A percentile compares a stretch with the other conserved stretches of the same genome.
These are phyloP conservation scores for Acer campestre DNA, from an alignment of 345 rosid species.

Conservation along the genomic window DNA sequence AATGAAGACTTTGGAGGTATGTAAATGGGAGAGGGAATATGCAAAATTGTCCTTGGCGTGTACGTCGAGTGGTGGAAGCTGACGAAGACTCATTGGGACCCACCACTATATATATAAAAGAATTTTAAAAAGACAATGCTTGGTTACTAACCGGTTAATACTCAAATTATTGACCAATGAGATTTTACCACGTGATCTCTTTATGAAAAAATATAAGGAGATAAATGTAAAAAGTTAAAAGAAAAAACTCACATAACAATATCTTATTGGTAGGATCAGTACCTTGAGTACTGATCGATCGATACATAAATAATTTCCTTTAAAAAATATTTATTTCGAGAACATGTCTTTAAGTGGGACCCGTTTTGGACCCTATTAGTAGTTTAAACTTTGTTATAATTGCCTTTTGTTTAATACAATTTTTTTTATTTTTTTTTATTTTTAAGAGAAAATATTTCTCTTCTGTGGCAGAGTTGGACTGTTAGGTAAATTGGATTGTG, in stretches of 20 bases:
- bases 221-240: too few relatives aligned
- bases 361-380: neutral
- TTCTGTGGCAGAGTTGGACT: neutral
- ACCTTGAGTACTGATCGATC: too few relatives aligned
- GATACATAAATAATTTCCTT: too few relatives aligned
- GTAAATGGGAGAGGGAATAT: constrained; percentile 22
- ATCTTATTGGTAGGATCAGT: too few relatives aligned
- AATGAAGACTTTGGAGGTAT: constrained; percentile 19
- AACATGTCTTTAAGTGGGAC: neutral
- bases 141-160: too few relatives aligned
- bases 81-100: constrained; percentile 4
- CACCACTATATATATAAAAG: neutral
- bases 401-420: neutral
- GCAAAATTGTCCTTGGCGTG: constrained; percentile 49
- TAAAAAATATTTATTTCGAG: too few relatives aligned
- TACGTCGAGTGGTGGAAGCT: constrained; percentile 48
- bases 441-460: neutral
- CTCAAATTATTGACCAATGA: too few relatives aligned
- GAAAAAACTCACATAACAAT: too few relatives aligned
- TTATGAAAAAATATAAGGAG: too few relatives aligned
- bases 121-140: too few relatives aligned
- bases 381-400: neutral
- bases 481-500: neutral
- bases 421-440: neutral
- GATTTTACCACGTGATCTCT: too few relatives aligned